Evolutionary conservation across 78 protist genomes (phyloP).

Genomic region (Capsaspora owczarzaki): DNA sequence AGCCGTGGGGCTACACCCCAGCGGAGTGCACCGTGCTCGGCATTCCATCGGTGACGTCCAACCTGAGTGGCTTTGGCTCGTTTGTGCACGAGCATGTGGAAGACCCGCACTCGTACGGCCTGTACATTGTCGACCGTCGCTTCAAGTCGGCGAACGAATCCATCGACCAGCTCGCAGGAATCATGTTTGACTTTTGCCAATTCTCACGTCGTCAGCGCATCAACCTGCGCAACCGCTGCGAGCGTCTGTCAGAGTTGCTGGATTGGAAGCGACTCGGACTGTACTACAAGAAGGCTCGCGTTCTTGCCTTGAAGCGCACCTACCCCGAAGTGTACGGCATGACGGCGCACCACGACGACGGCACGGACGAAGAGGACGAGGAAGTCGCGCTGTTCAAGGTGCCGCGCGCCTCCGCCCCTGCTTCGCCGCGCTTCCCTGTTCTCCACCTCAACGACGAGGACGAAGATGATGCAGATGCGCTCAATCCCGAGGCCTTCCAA

Average conservation of each 20-base stretch:
- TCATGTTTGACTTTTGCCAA: constrained; percentile 38
- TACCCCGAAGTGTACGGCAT: neutral
- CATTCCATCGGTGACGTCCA: constrained; percentile 65
- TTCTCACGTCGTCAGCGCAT: constrained; percentile 40
- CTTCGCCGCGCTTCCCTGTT: neutral
- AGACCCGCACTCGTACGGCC: constrained; percentile 47
- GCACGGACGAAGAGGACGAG: neutral
- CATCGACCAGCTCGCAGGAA: constrained; percentile 52
- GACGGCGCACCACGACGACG: no score
- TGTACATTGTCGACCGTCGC: constrained; percentile 61
- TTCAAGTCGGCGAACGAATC: constrained; percentile 54
- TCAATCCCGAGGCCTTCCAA: neutral
- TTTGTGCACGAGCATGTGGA: constrained; percentile 33
- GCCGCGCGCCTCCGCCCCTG: constrained; percentile 1
- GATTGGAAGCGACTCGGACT: constrained; percentile 1
- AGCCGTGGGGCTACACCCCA: constrained; percentile 65
- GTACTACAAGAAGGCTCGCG: neutral
- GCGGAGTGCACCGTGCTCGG: constrained; percentile 73
- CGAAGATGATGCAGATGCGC: neutral
- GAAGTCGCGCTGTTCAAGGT: neutral
- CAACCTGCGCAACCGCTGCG: constrained; percentile 64
- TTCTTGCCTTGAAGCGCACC: neutral
- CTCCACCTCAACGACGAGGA: neutral
- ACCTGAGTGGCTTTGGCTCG: constrained; percentile 69
- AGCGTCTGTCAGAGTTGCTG: constrained; percentile 22